These are phyloP conservation scores for Colletotrichum trifolii DNA, from an alignment of 2,329 filamentous ascomycete genomes.

Conservation along the genomic window DNA sequence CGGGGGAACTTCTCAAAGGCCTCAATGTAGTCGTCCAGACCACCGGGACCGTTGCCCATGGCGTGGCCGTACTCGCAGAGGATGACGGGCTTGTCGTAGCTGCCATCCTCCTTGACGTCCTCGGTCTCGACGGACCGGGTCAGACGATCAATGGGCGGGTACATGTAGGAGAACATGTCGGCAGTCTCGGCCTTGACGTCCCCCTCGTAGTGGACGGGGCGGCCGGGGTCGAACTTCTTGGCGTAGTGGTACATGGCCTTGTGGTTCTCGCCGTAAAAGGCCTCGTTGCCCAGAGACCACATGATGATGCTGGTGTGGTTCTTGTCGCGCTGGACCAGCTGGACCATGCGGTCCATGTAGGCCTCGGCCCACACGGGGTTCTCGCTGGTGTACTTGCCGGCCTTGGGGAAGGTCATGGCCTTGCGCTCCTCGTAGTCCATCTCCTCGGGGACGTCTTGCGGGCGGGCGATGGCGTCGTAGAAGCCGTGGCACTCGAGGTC, in stretches of 20 bases:
- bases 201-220: slow-evolving; percentile 75
- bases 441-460: slow-evolving; percentile 63
- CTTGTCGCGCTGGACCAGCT: slow-evolving; percentile 75
- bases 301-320: slow-evolving; percentile 77
- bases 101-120: slow-evolving; percentile 54
- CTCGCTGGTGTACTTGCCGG: slow-evolving; percentile 69
- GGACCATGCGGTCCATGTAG: slow-evolving; percentile 74
- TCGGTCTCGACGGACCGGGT: slow-evolving; percentile 56
- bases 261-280: slow-evolving; percentile 77
- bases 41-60: slow-evolving; percentile 81
- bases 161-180: slow-evolving; percentile 78
- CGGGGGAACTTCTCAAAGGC: slow-evolving; percentile 69
- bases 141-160: slow-evolving; percentile 65
- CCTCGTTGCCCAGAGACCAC: slow-evolving; percentile 80
- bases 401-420: slow-evolving; percentile 62
- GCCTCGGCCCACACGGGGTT: slow-evolving; percentile 71
- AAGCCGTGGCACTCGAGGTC: slow-evolving; percentile 67
- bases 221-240: slow-evolving; percentile 65
- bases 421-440: slow-evolving; percentile 71
- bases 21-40: slow-evolving; percentile 74
- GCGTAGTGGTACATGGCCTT: slow-evolving; percentile 74
- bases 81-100: slow-evolving; percentile 67
- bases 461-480: slow-evolving; percentile 60
- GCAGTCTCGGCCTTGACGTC: slow-evolving; percentile 68
- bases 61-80: slow-evolving; percentile 70